Percentiles rank a stretch among this genome's conserved stretches.
These are phyloP conservation scores for Sideroxylon spinosum DNA, from an alignment of 179 eudicot species.

Conservation along the genomic window DNA sequence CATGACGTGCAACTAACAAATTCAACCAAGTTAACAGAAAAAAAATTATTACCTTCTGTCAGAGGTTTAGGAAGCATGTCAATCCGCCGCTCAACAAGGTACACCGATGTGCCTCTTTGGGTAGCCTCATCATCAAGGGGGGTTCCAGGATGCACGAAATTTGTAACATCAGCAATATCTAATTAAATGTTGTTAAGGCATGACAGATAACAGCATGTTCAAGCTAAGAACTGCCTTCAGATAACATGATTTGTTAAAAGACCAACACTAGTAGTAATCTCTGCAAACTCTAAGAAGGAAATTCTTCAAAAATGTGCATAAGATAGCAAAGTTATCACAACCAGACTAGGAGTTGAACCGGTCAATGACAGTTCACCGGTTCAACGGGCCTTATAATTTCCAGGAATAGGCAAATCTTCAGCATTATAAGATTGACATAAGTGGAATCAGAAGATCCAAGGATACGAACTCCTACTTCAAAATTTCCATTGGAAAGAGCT, in stretches of 20 bases:
- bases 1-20: constrained; percentile 9
- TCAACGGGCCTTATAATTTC: not conserved
- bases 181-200: constrained; percentile 42
- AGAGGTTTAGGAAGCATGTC: constrained; percentile 99
- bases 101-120: constrained; percentile 96
- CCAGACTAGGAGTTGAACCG: too few species aligned
- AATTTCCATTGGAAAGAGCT: constrained; percentile 82
- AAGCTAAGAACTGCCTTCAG: constrained; percentile 7
- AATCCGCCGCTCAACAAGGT: constrained; percentile 93
- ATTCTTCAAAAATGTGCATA: not conserved
- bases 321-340: not conserved
- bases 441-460: constrained; percentile 22
- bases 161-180: constrained; percentile 99
- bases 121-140: constrained; percentile 94
- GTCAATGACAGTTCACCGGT: not conserved
- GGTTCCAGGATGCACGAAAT: constrained; percentile 93
- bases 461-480: constrained; percentile 99
- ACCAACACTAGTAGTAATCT: not conserved
- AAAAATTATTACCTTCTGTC: constrained; percentile 70
- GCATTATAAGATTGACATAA: not conserved
- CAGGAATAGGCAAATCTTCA: not conserved
- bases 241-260: not conserved
- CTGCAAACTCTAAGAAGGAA: not conserved
- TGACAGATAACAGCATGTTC: not conserved
- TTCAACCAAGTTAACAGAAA: not conserved